Evolutionary conservation across 768 basidiomycete genomes (phyloP).

Genomic region (Roridomyces roridus): DNA sequence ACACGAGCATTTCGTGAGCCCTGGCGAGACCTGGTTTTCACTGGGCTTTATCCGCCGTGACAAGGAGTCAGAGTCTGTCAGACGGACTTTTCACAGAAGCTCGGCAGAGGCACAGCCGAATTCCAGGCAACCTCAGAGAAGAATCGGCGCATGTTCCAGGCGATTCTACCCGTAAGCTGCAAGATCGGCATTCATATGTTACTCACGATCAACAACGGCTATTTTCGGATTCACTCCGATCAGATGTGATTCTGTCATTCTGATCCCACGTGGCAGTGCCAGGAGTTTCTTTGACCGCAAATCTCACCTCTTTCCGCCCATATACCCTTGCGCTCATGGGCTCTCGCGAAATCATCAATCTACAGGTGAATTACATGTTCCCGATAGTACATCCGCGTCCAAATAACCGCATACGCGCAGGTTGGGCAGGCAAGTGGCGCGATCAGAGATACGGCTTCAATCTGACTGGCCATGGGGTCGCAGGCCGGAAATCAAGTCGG

Average conservation of each 20-base stretch:
- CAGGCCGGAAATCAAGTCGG: constrained; percentile 83
- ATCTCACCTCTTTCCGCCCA: not conserved
- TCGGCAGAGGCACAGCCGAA: not conserved
- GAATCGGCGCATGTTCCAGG: too few species aligned
- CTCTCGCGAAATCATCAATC: constrained; percentile 80
- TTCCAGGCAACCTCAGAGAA: not conserved
- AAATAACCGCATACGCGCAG: constrained; percentile 9
- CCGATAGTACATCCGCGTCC: not conserved
- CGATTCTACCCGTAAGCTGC: too few species aligned
- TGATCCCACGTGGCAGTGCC: not conserved
- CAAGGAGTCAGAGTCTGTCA: too few species aligned
- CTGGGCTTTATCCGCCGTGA: too few species aligned
- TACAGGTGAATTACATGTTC: constrained; percentile 57
- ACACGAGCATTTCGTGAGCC: too few species aligned
- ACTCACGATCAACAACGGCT: too few species aligned
- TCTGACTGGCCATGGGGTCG: constrained; percentile 11
- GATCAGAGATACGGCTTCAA: constrained; percentile 54
- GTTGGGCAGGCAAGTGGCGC: constrained; percentile 60
- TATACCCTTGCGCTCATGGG: constrained; percentile 44
- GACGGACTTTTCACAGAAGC: constrained; percentile 3
- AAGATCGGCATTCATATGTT: too few species aligned
- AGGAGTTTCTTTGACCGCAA: constrained; percentile 12
- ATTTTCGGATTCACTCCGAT: too few species aligned
- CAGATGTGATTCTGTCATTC: too few species aligned
- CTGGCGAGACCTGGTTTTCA: too few species aligned